phyloP scores from a whole-genome alignment of 345 rosid genomes.

The Rhodamnia argentea region DNA sequence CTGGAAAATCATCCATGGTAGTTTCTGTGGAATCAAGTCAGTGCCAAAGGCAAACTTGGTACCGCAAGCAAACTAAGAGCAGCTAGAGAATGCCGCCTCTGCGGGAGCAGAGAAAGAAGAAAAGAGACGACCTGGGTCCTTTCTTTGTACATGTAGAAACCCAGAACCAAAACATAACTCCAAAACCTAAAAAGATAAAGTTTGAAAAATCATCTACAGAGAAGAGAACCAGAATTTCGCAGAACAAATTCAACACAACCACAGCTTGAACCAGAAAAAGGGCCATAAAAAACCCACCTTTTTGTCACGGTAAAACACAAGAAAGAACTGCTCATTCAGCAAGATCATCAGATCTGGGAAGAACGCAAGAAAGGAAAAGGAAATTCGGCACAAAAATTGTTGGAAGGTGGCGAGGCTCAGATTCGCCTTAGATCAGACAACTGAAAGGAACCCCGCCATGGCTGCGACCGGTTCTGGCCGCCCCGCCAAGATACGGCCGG shows the following conservation, averaged over 20 bases:
- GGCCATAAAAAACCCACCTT: neutral
- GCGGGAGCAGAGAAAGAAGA: neutral
- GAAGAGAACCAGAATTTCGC: neutral
- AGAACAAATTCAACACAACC: neutral
- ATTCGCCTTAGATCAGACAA: conserved; percentile 5
- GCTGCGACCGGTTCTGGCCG: conserved; percentile 4
- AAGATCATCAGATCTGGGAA: neutral
- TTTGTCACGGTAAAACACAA: neutral
- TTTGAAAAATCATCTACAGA: neutral
- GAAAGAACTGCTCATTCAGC: neutral
- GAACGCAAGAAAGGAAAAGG: neutral
- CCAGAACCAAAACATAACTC: neutral
- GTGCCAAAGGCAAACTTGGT: neutral
- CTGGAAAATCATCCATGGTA: neutral
- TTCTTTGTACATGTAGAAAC: neutral
- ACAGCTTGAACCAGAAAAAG: neutral
- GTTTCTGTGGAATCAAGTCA: neutral
- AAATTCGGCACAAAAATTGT: neutral
- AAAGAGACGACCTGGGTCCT: neutral
- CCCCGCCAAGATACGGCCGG: conserved; percentile 8
- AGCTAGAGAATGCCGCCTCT: neutral
- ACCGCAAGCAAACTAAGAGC: neutral
- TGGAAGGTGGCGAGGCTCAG: conserved; percentile 1
- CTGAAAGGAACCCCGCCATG: conserved; percentile 4
- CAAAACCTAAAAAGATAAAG: neutral